A percentile compares a stretch with the other conserved stretches of the same genome.
Evolutionary conservation across 129 eudicot genomes (phyloP).

Genomic region (Chrysanthemum makinoi): DNA sequence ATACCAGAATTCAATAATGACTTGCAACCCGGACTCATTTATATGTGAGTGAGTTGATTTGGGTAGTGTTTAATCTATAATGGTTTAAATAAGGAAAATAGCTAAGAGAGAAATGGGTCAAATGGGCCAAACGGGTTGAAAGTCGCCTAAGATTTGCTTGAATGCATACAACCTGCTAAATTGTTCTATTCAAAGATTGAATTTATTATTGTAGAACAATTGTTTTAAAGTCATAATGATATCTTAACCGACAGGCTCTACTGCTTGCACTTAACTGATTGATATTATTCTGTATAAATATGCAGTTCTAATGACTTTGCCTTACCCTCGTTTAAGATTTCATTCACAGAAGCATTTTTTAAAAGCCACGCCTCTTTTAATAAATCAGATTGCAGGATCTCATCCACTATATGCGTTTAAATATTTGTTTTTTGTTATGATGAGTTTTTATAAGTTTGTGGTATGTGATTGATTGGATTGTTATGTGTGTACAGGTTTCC

Average conservation of each 20-base stretch:
- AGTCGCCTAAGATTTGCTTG: too few species aligned
- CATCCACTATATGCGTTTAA: neutral
- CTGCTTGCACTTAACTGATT: too few species aligned
- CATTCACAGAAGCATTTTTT: neutral
- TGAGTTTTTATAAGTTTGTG: neutral
- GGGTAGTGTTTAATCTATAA: too few species aligned
- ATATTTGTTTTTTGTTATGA: neutral
- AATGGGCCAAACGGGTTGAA: neutral
- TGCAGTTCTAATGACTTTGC: slow-evolving; percentile 1
- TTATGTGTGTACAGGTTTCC: slow-evolving; percentile 55
- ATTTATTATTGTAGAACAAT: too few species aligned
- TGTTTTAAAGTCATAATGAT: too few species aligned
- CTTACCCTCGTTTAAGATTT: slow-evolving; percentile 5
- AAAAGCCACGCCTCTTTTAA: neutral
- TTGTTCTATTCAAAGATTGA: too few species aligned
- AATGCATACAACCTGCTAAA: too few species aligned
- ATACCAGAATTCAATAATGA: too few species aligned
- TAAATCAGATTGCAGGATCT: neutral
- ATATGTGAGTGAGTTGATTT: neutral
- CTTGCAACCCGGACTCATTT: too few species aligned
- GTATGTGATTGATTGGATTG: neutral
- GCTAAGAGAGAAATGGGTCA: too few species aligned
- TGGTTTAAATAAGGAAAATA: neutral
- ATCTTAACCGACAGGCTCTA: too few species aligned
- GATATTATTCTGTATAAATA: neutral